A percentile compares a stretch with the other conserved stretches of the same genome.
phyloP scores from a whole-genome alignment of 139 green algal genomes.

The Asterochloris erici region DNA sequence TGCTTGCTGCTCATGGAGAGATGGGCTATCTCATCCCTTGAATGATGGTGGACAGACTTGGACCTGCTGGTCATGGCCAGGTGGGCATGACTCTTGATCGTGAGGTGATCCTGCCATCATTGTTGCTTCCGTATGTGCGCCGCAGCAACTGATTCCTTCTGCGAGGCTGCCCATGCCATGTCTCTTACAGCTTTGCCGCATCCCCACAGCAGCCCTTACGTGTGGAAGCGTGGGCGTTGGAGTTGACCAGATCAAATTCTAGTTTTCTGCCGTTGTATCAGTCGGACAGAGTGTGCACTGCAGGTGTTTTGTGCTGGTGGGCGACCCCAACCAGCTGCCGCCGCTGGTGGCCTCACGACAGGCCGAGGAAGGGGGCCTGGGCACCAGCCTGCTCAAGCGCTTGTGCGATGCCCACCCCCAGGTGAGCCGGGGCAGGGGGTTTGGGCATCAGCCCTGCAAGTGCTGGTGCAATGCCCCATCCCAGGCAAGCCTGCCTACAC shows the following conservation, averaged over 20 bases:
- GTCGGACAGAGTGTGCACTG: background rate
- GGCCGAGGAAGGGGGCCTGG: conserved; percentile 65
- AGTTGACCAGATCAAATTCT: background rate
- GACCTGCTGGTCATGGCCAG: too few relatives aligned
- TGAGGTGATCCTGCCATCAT: too few relatives aligned
- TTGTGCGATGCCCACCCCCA: conserved; percentile 81
- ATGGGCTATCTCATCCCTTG: too few relatives aligned
- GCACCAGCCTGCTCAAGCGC: conserved; percentile 72
- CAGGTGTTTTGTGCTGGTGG: conserved; percentile 73
- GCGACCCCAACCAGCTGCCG: conserved; percentile 84
- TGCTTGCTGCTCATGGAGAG: too few relatives aligned
- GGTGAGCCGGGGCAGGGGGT: conserved; percentile 21
- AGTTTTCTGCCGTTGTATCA: background rate
- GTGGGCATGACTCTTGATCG: too few relatives aligned
- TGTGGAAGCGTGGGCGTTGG: background rate
- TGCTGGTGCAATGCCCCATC: too few relatives aligned
- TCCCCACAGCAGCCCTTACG: background rate
- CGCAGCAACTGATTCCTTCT: too few relatives aligned
- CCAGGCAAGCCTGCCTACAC: too few relatives aligned
- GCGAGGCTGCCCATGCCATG: too few relatives aligned
- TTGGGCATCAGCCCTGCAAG: too few relatives aligned
- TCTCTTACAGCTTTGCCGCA: background rate
- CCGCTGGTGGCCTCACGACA: conserved; percentile 54
- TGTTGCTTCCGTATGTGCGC: too few relatives aligned
- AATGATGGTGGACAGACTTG: too few relatives aligned